Evolutionary conservation across 257 asterid species (phyloP).

Genomic region (Lycium barbarum): DNA sequence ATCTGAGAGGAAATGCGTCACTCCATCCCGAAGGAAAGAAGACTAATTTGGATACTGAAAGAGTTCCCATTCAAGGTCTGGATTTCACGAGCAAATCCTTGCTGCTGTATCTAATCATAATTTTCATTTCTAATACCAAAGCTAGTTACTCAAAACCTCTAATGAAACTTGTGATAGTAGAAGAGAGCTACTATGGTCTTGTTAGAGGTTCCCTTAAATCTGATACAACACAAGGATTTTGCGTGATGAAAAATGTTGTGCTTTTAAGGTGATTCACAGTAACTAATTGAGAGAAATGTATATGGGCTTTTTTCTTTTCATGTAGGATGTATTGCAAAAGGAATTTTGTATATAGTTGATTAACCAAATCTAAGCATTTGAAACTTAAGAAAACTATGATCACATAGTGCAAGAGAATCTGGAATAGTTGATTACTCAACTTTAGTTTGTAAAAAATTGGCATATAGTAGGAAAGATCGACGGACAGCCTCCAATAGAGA

Average conservation of each 20-base stretch:
- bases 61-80: background rate
- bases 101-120: background rate
- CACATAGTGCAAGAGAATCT: background rate
- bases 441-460: background rate
- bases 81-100: conserved; percentile 7
- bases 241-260: background rate
- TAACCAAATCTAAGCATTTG: background rate
- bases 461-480: background rate
- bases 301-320: no score
- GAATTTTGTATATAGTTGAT: background rate
- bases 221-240: background rate
- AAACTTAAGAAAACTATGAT: background rate
- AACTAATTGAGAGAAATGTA: background rate
- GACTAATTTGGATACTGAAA: background rate
- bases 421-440: background rate
- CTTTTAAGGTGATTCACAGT: background rate
- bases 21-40: background rate
- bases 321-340: background rate
- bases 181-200: background rate
- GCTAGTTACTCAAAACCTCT: background rate
- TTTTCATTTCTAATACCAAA: no score
- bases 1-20: background rate
- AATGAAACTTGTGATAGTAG: background rate
- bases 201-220: background rate
- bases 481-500: background rate